These are phyloP conservation scores for Nakaseomyces glabratus DNA, from an alignment of 1,139 yeast species.

Conservation along the genomic window DNA sequence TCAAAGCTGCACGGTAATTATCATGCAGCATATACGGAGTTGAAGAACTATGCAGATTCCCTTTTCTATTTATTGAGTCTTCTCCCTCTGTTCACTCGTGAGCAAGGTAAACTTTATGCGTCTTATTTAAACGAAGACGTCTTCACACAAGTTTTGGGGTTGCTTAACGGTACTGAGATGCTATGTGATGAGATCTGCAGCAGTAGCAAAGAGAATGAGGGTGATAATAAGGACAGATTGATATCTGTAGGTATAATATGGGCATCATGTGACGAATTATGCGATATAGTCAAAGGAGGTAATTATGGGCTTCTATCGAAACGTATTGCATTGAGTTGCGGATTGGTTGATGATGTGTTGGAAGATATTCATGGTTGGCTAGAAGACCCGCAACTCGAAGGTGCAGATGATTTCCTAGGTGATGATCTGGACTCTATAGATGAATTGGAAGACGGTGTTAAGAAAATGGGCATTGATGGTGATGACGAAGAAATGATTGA, in stretches of 20 bases:
- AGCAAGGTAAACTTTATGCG: slow-evolving; percentile 31
- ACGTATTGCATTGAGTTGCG: slow-evolving; percentile 40
- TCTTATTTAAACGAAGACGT: slow-evolving; percentile 37
- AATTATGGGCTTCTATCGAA: slow-evolving; percentile 42
- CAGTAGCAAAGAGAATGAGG: slow-evolving; percentile 20
- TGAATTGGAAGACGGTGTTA: slow-evolving; percentile 27
- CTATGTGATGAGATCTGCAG: slow-evolving; percentile 32
- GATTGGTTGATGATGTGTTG: slow-evolving; percentile 51
- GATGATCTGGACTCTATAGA: slow-evolving; percentile 33
- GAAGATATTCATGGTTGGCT: slow-evolving; percentile 62
- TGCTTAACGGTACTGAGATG: slow-evolving; percentile 29
- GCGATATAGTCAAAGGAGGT: slow-evolving; percentile 38
- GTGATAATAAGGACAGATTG: slow-evolving; percentile 37
- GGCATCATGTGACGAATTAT: slow-evolving; percentile 46
- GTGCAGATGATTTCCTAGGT: slow-evolving; percentile 26
- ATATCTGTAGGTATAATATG: slow-evolving; percentile 57
- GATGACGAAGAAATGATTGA: slow-evolving; percentile 28
- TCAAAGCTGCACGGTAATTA: slow-evolving; percentile 24
- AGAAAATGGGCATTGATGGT: slow-evolving; percentile 19
- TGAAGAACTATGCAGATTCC: slow-evolving; percentile 42
- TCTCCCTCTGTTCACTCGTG: slow-evolving; percentile 36
- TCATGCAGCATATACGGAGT: slow-evolving; percentile 46
- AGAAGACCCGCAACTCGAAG: slow-evolving; percentile 45
- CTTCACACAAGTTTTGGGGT: slow-evolving; percentile 26
- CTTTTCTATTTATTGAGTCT: slow-evolving; percentile 40